These are phyloP conservation scores for Colletotrichum spaethianum DNA, from an alignment of 2,329 filamentous ascomycete species.

Conservation along the genomic window DNA sequence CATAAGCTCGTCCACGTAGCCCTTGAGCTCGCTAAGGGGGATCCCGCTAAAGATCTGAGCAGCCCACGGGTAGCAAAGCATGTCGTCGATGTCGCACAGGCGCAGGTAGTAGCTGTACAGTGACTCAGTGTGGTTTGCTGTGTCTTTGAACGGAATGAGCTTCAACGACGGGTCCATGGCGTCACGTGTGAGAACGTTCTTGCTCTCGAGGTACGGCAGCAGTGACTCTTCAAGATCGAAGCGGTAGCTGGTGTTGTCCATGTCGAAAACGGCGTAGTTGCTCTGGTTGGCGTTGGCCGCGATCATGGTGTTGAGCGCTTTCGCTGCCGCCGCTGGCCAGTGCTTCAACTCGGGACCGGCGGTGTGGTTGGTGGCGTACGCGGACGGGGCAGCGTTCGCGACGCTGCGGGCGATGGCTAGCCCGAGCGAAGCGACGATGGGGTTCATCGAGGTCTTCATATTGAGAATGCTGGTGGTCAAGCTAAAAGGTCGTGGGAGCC, in stretches of 20 bases:
- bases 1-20: conserved; percentile 63
- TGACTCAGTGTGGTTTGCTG: conserved; percentile 53
- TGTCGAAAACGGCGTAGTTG: conserved; percentile 58
- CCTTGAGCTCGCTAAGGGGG: conserved; percentile 60
- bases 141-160: conserved; percentile 60
- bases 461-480: conserved; percentile 7
- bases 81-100: conserved; percentile 58
- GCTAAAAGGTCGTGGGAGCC: conserved; percentile 21
- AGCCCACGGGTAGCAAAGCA: conserved; percentile 59
- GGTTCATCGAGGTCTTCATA: conserved; percentile 36
- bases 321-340: conserved; percentile 55
- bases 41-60: conserved; percentile 59
- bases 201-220: conserved; percentile 58
- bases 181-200: conserved; percentile 57
- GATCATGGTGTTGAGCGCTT: conserved; percentile 55
- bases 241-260: conserved; percentile 61
- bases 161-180: conserved; percentile 56
- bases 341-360: conserved; percentile 46
- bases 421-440: conserved; percentile 31
- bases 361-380: conserved; percentile 30
- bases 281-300: conserved; percentile 53
- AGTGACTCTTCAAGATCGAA: conserved; percentile 60
- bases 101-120: conserved; percentile 62
- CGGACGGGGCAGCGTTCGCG: conserved; percentile 28
- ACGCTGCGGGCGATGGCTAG: conserved; percentile 31